Conservation (phyloP, 768 basidiomycete genomes). For the Pleurotus sapidus region DNA sequence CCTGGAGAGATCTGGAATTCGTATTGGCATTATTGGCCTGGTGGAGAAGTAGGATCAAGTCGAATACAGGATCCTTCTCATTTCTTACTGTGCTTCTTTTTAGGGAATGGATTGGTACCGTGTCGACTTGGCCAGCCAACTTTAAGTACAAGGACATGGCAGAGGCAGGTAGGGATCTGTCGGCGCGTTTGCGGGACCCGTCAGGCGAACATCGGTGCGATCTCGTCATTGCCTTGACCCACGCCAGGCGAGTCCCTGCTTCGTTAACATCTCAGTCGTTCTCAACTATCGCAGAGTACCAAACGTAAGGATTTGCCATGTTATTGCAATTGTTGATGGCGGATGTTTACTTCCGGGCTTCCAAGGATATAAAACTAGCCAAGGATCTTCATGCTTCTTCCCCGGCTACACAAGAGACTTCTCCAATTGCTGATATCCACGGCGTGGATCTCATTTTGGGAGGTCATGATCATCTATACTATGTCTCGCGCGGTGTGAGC, state of each 20-base stretch:
- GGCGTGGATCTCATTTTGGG: slow-evolving; percentile 85
- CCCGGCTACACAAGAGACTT: slow-evolving; percentile 44
- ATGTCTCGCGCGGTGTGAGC: slow-evolving; percentile 60
- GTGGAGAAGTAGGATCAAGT: slow-evolving; percentile 67
- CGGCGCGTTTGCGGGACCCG: slow-evolving; percentile 69
- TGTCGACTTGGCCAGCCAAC: slow-evolving; percentile 80
- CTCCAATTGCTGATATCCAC: slow-evolving; percentile 49
- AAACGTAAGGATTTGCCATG: slow-evolving; percentile 29
- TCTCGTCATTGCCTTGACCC: slow-evolving; percentile 82
- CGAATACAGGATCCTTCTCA: background rate
- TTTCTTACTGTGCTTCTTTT: background rate
- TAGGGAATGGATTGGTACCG: slow-evolving; percentile 88
- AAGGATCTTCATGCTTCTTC: slow-evolving; percentile 62
- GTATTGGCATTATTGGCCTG: slow-evolving; percentile 81
- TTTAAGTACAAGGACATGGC: slow-evolving; percentile 79
- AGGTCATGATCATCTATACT: slow-evolving; percentile 89
- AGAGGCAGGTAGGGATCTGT: slow-evolving; percentile 69
- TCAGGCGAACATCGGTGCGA: slow-evolving; percentile 70
- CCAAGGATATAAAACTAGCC: slow-evolving; percentile 69
- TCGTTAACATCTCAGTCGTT: background rate
- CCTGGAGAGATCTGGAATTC: slow-evolving; percentile 66
- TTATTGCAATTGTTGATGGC: background rate
- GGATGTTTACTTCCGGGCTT: background rate
- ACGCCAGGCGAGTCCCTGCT: slow-evolving; percentile 54
- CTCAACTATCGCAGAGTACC: slow-evolving; percentile 33